Base-by-base conservation (phyloP, 345 rosid species). In the Populus alba region DNA sequence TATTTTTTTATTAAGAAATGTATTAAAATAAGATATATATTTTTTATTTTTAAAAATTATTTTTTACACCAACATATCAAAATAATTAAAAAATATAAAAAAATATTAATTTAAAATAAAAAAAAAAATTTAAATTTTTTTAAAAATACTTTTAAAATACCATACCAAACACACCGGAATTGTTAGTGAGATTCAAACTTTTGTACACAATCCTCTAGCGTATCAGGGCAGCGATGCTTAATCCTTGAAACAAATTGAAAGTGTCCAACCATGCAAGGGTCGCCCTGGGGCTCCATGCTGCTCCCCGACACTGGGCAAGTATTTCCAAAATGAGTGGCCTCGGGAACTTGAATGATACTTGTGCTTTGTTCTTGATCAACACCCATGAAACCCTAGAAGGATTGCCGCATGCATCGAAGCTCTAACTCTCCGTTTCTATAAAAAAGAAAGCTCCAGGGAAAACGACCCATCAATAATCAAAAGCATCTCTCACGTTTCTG, bases 391-490 rank as follows among this genome's bases (percentile, higher is more conserved):
- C 27, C 16, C 5, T 9, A 10, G 63, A 27, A 59, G n/a, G 4
- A 59, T 20, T 35, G 33, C 59, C 20, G 13, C 18, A 51, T 20
- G 59, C 63, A 59, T 59, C 11, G 9, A n/a, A 59, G 29, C 63
- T 59, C 63, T 20, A 5, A 5, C 35, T 33, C 5, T 17, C 18
- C 18, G 57, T 41, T 22, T 45, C 62, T 25, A 1, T 6, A 45
- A 29, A 65, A 10, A 22, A 47, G 38, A 65, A 62, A 17, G 59
- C 20, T 53, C 20, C 10, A 53, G 20, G 72, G 86, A 87, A 87
- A 83, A 79, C 68, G 86, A 83, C 87, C 76, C 71, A 79, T 85
- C 86, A 77, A 83, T 82, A 81, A 79, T 85, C 57, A 81, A 87
- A 83, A 85, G 83, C 72, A 47, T 74, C 79, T 69, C 79, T 71